phyloP scores from a whole-genome alignment of 2,329 filamentous ascomycete species.

The Atkinsonella hypoxylon region DNA sequence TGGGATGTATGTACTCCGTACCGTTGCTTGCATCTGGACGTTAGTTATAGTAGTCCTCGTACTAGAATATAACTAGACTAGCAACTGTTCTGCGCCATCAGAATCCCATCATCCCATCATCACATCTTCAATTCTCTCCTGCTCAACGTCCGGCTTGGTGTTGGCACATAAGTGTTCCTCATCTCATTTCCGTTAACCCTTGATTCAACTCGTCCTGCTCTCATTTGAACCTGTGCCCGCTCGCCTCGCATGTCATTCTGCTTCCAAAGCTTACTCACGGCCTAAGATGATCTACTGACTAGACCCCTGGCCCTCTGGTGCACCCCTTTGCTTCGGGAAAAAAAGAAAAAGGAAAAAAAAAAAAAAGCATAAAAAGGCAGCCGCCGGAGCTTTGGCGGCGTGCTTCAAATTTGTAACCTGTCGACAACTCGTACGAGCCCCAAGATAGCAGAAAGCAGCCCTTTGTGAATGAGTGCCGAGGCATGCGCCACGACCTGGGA shows the following conservation, averaged over 20 bases:
- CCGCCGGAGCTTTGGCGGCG: slow-evolving; percentile 5
- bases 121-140: not conserved
- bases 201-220: not conserved
- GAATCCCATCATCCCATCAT: not conserved
- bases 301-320: not conserved
- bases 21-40: slow-evolving; percentile 1
- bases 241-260: not conserved
- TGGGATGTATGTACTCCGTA: not conserved
- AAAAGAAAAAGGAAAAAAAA: too few relatives aligned
- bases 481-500: slow-evolving; percentile 2
- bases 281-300: not conserved
- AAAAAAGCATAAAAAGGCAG: not conserved
- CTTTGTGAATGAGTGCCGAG: slow-evolving; percentile 2
- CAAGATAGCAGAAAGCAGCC: too few relatives aligned
- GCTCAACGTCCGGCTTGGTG: not conserved
- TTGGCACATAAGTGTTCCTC: not conserved
- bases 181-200: not conserved
- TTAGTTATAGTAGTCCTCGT: not conserved
- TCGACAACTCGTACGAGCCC: not conserved
- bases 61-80: not conserved
- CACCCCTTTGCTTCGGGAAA: not conserved
- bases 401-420: not conserved
- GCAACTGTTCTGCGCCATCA: not conserved
- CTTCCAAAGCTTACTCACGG: not conserved
- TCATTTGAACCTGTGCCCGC: not conserved